Evolutionary conservation across 140 eudicot species (phyloP).

Genomic region (Oenanthe javanica): DNA sequence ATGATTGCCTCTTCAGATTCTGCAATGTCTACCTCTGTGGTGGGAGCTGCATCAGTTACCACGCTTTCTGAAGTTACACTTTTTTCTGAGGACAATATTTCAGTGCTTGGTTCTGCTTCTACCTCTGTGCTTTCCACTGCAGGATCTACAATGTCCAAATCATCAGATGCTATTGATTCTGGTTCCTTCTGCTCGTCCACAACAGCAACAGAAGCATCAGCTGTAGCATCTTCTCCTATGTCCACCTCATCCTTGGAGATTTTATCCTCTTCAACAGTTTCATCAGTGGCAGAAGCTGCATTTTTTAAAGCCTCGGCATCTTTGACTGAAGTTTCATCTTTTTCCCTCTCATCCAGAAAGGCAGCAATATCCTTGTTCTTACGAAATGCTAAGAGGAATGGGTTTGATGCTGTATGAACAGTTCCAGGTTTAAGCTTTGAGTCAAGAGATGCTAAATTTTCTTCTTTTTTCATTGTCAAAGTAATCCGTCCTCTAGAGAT

Average conservation of each 20-base stretch:
- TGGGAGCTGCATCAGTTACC: constrained; percentile 14
- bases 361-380: constrained; percentile 61
- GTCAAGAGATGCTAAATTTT: constrained; percentile 35
- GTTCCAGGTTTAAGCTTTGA: constrained; percentile 45
- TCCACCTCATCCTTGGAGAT: neutral
- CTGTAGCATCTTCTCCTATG: constrained; percentile 8
- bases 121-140: constrained; percentile 19
- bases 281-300: constrained; percentile 1
- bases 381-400: constrained; percentile 80
- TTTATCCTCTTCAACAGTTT: constrained; percentile 3
- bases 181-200: constrained; percentile 6
- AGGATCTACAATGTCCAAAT: constrained; percentile 6
- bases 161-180: constrained; percentile 12
- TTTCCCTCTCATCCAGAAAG: constrained; percentile 62
- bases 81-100: constrained; percentile 6
- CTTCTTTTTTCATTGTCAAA: constrained; percentile 83
- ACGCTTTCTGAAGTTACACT: constrained; percentile 13
- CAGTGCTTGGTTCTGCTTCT: constrained; percentile 23
- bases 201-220: constrained; percentile 9
- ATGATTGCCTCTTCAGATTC: constrained; percentile 20
- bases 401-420: constrained; percentile 59
- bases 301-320: constrained; percentile 6
- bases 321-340: constrained; percentile 22
- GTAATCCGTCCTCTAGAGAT: constrained; percentile 66
- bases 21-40: constrained; percentile 19